Conservation (phyloP, 2,329 filamentous ascomycete genomes). For the Atkinsonella texensis region DNA sequence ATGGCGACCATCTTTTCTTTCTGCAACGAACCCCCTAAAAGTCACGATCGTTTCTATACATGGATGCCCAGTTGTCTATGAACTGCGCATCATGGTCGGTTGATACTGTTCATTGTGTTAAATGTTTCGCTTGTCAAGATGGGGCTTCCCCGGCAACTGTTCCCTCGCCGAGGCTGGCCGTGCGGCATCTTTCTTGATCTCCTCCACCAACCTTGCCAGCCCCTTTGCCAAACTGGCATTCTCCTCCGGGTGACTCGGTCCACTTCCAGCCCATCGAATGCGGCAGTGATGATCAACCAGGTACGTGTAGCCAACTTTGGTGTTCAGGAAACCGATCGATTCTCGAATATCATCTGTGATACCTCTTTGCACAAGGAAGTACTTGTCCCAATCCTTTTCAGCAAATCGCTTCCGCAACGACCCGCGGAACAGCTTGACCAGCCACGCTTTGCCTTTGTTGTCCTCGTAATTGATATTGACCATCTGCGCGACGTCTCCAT, state of each 20-base stretch:
- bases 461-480: conserved; percentile 86
- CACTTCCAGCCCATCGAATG: conserved; percentile 90
- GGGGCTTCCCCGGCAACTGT: conserved; percentile 19
- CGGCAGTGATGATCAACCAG: conserved; percentile 76
- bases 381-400: conserved; percentile 43
- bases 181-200: conserved; percentile 31
- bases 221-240: conserved; percentile 53
- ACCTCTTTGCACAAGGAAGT: conserved; percentile 48
- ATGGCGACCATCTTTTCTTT: background rate
- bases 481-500: conserved; percentile 50
- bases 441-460: conserved; percentile 53
- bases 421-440: conserved; percentile 45
- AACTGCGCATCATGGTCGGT: background rate
- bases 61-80: background rate
- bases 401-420: conserved; percentile 37
- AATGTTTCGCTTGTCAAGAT: conserved; percentile 16
- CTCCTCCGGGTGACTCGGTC: conserved; percentile 52
- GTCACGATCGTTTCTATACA: conserved; percentile 2
- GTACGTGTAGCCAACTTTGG: conserved; percentile 89
- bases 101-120: background rate
- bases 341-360: conserved; percentile 50
- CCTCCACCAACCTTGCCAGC: conserved; percentile 48
- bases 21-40: background rate
- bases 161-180: conserved; percentile 23
- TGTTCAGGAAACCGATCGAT: conserved; percentile 63